Conservation (phyloP, 2,329 filamentous ascomycete genomes). For the Xenoacremonium recifei region DNA sequence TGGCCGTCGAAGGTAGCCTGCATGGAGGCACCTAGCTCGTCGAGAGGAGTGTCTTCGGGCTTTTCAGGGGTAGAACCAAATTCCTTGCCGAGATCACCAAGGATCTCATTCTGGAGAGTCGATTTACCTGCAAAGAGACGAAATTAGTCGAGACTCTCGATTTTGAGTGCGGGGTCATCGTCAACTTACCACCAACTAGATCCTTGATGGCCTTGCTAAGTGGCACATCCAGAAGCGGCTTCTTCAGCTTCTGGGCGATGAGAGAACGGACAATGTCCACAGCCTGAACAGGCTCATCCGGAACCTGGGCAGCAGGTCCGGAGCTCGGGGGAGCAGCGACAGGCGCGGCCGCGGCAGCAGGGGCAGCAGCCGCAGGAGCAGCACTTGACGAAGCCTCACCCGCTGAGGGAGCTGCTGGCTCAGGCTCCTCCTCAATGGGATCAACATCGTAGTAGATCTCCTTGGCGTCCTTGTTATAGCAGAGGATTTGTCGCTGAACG, state of each 20-base stretch:
- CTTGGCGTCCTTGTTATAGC: slow-evolving; percentile 99
- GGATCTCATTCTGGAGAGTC: slow-evolving; percentile 96
- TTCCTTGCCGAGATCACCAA: slow-evolving; percentile 96
- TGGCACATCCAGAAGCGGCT: slow-evolving; percentile 82
- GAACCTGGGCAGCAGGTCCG: slow-evolving; percentile 82
- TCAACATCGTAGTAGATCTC: slow-evolving; percentile 99
- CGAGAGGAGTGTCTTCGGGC: slow-evolving; percentile 93
- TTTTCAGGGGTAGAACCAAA: slow-evolving; percentile 98
- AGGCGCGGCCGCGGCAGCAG: slow-evolving; percentile 54
- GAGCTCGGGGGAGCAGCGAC: slow-evolving; percentile 66
- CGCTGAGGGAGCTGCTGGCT: slow-evolving; percentile 52
- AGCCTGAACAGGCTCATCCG: slow-evolving; percentile 83
- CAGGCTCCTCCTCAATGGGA: slow-evolving; percentile 86
- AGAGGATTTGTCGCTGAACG: slow-evolving; percentile 93
- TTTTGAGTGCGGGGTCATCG: no score
- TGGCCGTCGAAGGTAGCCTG: slow-evolving; percentile 99
- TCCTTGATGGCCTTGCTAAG: slow-evolving; percentile 98
- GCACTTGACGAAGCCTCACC: slow-evolving; percentile 49
- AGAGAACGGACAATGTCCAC: slow-evolving; percentile 86
- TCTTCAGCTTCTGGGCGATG: slow-evolving; percentile 98
- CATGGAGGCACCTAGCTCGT: slow-evolving; percentile 93
- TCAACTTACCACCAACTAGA: slow-evolving; percentile 89
- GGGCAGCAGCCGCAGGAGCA: slow-evolving; percentile 51
- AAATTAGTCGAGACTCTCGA: slow-evolving; percentile 9
- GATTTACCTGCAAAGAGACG: slow-evolving; percentile 71